Base-by-base conservation (phyloP, 768 basidiomycete species). In the Agaricus subrufescens region DNA sequence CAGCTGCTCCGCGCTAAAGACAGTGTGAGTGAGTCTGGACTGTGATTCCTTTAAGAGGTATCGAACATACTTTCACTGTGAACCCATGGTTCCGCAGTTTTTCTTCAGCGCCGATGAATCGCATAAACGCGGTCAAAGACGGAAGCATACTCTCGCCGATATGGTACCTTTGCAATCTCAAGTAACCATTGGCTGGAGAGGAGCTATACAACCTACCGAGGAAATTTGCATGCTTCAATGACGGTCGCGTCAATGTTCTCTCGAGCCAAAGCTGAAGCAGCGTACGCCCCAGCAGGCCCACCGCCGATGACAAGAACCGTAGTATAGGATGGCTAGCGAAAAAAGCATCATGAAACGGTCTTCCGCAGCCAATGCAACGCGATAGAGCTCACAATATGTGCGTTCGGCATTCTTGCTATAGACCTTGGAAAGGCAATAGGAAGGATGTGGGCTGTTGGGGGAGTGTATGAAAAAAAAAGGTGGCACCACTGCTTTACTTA, bases 261-360 rank as follows among this genome's bases (percentile, higher is more conserved):
- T 37, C 76, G 67, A 8, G 74, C 76, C 19, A 81, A 66, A 14
- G 66, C 73, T 4, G 74, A 65, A 5, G 79, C 78, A n/a, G 77
- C 72, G 58, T 77, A 80, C 15, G 70, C 69, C 1, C 79, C 78
- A 8, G 71, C 73, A 43, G 79, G 79, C 7, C 79, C 79, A n/a
- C 75, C 79, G 5, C 74, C 74, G 14, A 76, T 68, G 47, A 76
- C 64, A 7, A 75, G 64, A 45, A 75, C 68, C 3, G 62, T 56
- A n/a, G 60, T 66, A 49, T 62, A 63, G 54, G 60, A 54, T 39
- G 60, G 60, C 60, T 56, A 45, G 14, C 14, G 8, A 25, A 39
- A n/a, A 19, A 1, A 6, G 19, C 30, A 34, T 44, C 23, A 29
- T 38, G 11, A 8, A 50, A 11, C 40, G 26, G 31, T 38, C 15